These are phyloP conservation scores for Trichosporon sp. DNA, from an alignment of 1,284 basidiomycete genomes.

Conservation along the genomic window DNA sequence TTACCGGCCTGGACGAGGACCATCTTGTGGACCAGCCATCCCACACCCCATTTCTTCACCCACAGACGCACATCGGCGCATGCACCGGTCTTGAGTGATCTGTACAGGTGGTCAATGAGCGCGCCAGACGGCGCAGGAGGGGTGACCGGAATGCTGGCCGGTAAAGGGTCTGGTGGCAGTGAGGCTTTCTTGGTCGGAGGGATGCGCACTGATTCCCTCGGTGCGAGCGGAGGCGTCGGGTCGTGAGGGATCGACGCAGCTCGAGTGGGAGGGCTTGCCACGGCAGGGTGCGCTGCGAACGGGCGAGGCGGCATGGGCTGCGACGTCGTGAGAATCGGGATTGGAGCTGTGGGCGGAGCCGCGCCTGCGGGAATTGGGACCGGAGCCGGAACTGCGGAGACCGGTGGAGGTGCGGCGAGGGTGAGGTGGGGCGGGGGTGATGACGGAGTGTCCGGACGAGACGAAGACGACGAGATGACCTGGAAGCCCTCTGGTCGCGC, in stretches of 20 bases:
- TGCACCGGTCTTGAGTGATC: conserved; percentile 68
- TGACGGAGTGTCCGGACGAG: conserved; percentile 11
- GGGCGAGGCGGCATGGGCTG: background rate
- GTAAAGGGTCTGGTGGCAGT: conserved; percentile 20
- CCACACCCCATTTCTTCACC: conserved; percentile 72
- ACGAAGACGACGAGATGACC: conserved; percentile 15
- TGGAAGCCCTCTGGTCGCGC: conserved; percentile 15
- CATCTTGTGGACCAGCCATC: conserved; percentile 77
- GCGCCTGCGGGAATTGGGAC: conserved; percentile 4
- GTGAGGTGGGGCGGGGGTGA: conserved; percentile 2
- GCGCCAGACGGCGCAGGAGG: conserved; percentile 34
- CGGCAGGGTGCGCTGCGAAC: conserved; percentile 1
- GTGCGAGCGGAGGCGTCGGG: conserved; percentile 21
- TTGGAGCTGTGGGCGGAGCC: background rate
- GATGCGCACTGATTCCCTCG: conserved; percentile 15
- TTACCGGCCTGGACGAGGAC: conserved; percentile 80
- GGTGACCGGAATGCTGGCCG: conserved; percentile 30
- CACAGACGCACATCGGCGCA: conserved; percentile 76
- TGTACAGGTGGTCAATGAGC: conserved; percentile 66
- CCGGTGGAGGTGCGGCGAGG: background rate
- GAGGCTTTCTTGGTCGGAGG: background rate
- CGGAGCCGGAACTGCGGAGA: background rate
- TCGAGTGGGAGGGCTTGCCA: conserved; percentile 5
- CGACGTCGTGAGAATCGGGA: conserved; percentile 5
- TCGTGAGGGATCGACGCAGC: conserved; percentile 24